These are phyloP conservation scores for Sporothrix pseudoabietina DNA, from an alignment of 2,329 filamentous ascomycete species.

Conservation along the genomic window DNA sequence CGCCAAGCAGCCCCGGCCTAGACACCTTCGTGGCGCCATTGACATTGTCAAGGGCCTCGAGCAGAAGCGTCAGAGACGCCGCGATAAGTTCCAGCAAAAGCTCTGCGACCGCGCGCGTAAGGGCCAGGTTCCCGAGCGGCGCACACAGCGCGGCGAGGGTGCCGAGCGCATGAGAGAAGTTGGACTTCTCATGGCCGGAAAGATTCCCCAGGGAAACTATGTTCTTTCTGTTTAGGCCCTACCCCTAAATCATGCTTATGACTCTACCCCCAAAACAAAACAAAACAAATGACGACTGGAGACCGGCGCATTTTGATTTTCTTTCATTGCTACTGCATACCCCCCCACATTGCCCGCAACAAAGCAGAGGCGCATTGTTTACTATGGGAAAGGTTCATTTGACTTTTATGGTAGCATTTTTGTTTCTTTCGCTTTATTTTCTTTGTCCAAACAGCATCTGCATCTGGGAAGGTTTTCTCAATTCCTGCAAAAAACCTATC, in stretches of 20 bases:
- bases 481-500: not conserved
- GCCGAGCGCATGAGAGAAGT: slow-evolving; percentile 92
- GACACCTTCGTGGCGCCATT: slow-evolving; percentile 86
- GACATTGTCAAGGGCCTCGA: slow-evolving; percentile 97
- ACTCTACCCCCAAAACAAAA: not conserved
- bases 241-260: not conserved
- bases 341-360: slow-evolving; percentile 7
- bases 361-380: not conserved
- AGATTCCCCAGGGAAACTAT: slow-evolving; percentile 72
- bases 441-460: slow-evolving; percentile 25
- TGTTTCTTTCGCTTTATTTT: slow-evolving; percentile 21
- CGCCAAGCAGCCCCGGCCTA: slow-evolving; percentile 47
- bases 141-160: slow-evolving; percentile 78
- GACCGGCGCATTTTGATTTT: slow-evolving; percentile 22
- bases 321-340: slow-evolving; percentile 7
- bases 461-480: slow-evolving; percentile 7
- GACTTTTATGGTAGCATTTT: slow-evolving; percentile 5
- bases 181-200: slow-evolving; percentile 84
- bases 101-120: slow-evolving; percentile 82
- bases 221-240: slow-evolving; percentile 68
- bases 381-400: not conserved
- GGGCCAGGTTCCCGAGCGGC: slow-evolving; percentile 62
- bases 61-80: slow-evolving; percentile 87
- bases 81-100: slow-evolving; percentile 89
- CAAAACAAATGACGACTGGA: slow-evolving; percentile 19